Evolutionary conservation across 2,329 filamentous ascomycete species (phyloP).

Genomic region (Verticillium alfalfae): DNA sequence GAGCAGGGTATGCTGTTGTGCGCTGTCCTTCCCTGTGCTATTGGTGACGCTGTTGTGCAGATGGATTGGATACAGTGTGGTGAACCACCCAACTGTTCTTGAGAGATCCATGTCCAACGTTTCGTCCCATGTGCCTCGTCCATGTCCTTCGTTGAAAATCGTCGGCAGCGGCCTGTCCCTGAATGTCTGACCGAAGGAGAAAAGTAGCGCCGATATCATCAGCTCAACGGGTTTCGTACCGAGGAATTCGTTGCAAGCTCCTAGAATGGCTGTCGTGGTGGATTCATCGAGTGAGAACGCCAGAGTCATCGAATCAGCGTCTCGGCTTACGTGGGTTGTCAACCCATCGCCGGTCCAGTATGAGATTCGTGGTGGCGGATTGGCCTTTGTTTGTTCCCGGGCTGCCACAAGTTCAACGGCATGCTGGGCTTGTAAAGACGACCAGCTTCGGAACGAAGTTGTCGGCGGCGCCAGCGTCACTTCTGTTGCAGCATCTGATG

Average conservation of each 20-base stretch:
- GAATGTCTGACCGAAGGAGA: constrained; percentile 28
- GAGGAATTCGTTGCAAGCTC: constrained; percentile 20
- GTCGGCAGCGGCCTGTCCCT: constrained; percentile 21
- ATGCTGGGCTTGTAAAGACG: constrained; percentile 25
- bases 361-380: constrained; percentile 11
- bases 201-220: constrained; percentile 24
- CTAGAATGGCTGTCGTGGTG: constrained; percentile 16
- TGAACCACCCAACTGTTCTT: constrained; percentile 38
- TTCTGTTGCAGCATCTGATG: constrained; percentile 4
- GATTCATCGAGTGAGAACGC: constrained; percentile 30
- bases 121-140: constrained; percentile 28
- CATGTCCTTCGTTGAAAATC: constrained; percentile 34
- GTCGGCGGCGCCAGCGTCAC: constrained; percentile 1
- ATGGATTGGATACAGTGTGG: constrained; percentile 31
- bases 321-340: constrained; percentile 11
- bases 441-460: constrained; percentile 31
- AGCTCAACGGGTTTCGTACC: constrained; percentile 32
- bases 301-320: constrained; percentile 16
- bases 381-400: constrained; percentile 5
- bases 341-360: constrained; percentile 14
- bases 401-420: constrained; percentile 2
- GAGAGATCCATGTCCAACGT: constrained; percentile 23
- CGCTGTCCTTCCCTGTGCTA: no score
- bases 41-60: no score
- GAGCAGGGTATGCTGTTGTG: no score